These are phyloP conservation scores for Fusarium ramigenum DNA, from an alignment of 2,329 filamentous ascomycete species.

Conservation along the genomic window DNA sequence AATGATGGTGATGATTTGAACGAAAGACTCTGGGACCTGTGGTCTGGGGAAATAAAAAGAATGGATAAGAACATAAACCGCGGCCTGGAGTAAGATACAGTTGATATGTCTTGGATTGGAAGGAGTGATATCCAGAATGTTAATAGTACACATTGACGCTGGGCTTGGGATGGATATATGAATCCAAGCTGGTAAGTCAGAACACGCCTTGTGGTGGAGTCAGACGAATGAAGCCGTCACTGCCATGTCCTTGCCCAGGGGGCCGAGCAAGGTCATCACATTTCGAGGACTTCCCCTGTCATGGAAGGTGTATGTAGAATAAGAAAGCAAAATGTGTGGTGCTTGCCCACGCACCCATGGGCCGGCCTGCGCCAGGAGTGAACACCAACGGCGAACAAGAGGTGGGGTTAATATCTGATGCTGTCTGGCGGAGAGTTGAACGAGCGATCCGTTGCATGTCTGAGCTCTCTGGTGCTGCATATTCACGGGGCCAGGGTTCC, in stretches of 20 bases:
- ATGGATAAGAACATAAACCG: slow-evolving; percentile 18
- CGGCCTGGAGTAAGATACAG: not conserved
- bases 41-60: slow-evolving; percentile 6
- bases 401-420: slow-evolving; percentile 29
- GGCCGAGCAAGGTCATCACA: slow-evolving; percentile 35
- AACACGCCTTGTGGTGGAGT: slow-evolving; percentile 34
- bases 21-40: slow-evolving; percentile 5
- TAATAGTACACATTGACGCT: slow-evolving; percentile 12
- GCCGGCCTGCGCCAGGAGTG: slow-evolving; percentile 33
- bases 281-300: slow-evolving; percentile 32
- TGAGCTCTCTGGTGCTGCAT: slow-evolving; percentile 39
- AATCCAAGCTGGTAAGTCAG: slow-evolving; percentile 26
- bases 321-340: slow-evolving; percentile 48
- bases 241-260: slow-evolving; percentile 38
- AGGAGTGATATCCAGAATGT: slow-evolving; percentile 20
- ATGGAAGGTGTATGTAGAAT: slow-evolving; percentile 47
- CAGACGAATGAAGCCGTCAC: slow-evolving; percentile 34
- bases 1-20: not conserved
- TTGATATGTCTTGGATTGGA: slow-evolving; percentile 10
- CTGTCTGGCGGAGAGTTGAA: slow-evolving; percentile 33
- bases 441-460: slow-evolving; percentile 39
- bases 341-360: slow-evolving; percentile 35
- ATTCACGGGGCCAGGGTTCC: slow-evolving; percentile 30
- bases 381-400: slow-evolving; percentile 35
- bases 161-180: slow-evolving; percentile 42